Evolutionary conservation across 2,329 filamentous ascomycete genomes (phyloP).

Genomic region (Aspergillus melleus): DNA sequence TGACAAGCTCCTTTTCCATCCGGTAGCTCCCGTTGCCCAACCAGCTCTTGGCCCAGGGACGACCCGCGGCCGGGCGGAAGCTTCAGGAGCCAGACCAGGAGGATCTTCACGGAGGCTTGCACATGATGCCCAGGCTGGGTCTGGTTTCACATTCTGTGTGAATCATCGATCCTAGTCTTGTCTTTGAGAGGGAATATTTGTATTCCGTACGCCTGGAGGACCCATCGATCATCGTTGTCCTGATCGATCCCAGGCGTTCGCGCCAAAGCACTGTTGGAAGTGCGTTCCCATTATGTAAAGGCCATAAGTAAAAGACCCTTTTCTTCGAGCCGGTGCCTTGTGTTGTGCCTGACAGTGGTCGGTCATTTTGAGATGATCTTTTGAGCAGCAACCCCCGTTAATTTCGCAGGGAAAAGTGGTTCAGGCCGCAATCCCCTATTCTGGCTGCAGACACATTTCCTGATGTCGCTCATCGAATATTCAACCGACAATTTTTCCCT

Average conservation of each 20-base stretch:
- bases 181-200: neutral
- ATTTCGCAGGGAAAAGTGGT: neutral
- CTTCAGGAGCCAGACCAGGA: slow-evolving; percentile 3
- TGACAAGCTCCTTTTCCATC: neutral
- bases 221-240: neutral
- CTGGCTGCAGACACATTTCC: neutral
- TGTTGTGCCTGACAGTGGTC: no score
- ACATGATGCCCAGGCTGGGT: neutral
- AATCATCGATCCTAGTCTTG: neutral
- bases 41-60: slow-evolving; percentile 5
- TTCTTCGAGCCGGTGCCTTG: neutral
- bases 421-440: neutral
- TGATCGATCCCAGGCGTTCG: neutral
- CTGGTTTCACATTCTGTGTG: neutral
- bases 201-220: neutral
- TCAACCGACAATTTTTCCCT: neutral
- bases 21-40: slow-evolving; percentile 3
- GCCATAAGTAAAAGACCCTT: neutral
- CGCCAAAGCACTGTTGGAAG: neutral
- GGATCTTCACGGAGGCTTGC: neutral
- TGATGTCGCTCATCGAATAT: neutral
- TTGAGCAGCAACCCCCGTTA: neutral
- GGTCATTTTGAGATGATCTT: neutral
- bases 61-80: neutral
- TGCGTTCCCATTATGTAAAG: neutral